These are phyloP conservation scores for Elsinoe arachidis DNA, from an alignment of 2,329 filamentous ascomycete species.

Conservation along the genomic window DNA sequence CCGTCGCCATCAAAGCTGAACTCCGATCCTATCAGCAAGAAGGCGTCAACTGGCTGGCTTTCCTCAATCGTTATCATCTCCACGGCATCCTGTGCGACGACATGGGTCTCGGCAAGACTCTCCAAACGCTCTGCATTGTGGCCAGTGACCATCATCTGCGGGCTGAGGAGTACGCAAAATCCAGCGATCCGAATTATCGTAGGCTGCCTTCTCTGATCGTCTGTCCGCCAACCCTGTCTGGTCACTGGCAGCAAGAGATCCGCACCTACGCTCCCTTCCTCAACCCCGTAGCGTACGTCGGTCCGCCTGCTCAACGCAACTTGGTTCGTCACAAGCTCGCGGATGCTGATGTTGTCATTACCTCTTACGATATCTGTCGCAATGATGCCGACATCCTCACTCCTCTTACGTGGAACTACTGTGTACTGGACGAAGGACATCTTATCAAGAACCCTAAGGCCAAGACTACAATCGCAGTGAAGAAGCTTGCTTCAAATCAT, in stretches of 20 bases:
- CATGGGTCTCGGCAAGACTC: slow-evolving; percentile 96
- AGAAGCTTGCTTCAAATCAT: slow-evolving; percentile 82
- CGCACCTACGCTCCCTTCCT: slow-evolving; percentile 93
- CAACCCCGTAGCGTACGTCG: slow-evolving; percentile 80
- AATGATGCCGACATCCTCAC: slow-evolving; percentile 84
- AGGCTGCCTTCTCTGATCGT: slow-evolving; percentile 86
- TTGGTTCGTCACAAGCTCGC: slow-evolving; percentile 60
- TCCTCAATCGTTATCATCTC: slow-evolving; percentile 94
- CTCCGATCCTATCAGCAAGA: slow-evolving; percentile 97
- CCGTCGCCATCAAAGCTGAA: slow-evolving; percentile 93
- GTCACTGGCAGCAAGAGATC: slow-evolving; percentile 98
- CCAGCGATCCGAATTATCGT: slow-evolving; percentile 66
- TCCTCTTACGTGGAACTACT: slow-evolving; percentile 90
- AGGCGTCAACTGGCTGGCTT: slow-evolving; percentile 96
- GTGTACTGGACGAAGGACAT: slow-evolving; percentile 93
- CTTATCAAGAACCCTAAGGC: slow-evolving; percentile 98
- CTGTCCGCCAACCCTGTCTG: slow-evolving; percentile 89
- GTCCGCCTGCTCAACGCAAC: slow-evolving; percentile 71
- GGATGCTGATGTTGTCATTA: slow-evolving; percentile 85
- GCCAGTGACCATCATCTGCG: slow-evolving; percentile 94
- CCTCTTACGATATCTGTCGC: slow-evolving; percentile 94
- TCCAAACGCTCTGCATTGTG: slow-evolving; percentile 96
- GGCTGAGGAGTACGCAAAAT: slow-evolving; percentile 80
- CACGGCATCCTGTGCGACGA: slow-evolving; percentile 98
- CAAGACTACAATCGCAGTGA: slow-evolving; percentile 89